phyloP scores from a whole-genome alignment of 129 eudicot genomes.

The Sambucus nigra region DNA sequence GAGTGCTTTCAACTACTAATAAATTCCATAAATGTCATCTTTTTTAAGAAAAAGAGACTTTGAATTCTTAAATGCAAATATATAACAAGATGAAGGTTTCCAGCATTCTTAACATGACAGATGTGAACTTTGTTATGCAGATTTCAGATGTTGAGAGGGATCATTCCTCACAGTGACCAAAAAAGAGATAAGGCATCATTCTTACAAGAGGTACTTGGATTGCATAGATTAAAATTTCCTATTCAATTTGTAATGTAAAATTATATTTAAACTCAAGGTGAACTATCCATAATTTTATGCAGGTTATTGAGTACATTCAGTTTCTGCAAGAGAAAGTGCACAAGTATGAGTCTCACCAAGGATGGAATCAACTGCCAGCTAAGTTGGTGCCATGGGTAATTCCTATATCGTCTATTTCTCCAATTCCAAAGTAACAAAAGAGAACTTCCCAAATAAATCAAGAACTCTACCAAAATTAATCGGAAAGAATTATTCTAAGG shows the following conservation, averaged over 20 bases:
- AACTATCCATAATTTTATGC: background rate
- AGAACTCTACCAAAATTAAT: too few relatives aligned
- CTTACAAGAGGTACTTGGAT: conserved; percentile 53
- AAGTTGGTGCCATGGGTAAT: conserved; percentile 45
- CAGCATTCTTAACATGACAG: too few relatives aligned
- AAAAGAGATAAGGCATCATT: conserved; percentile 98
- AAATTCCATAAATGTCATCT: too few relatives aligned
- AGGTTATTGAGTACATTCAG: conserved; percentile 91
- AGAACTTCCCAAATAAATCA: too few relatives aligned
- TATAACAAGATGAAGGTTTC: too few relatives aligned
- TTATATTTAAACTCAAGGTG: background rate
- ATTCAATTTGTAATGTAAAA: background rate
- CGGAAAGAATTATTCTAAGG: too few relatives aligned
- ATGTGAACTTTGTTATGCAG: conserved; percentile 27
- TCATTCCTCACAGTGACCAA: conserved; percentile 82
- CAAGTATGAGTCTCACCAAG: conserved; percentile 56
- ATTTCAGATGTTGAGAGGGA: conserved; percentile 83
- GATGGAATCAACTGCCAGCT: conserved; percentile 48
- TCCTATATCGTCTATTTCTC: background rate
- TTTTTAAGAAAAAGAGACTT: too few relatives aligned
- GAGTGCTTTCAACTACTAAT: too few relatives aligned
- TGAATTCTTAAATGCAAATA: too few relatives aligned
- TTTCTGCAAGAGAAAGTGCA: conserved; percentile 84
- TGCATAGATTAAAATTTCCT: background rate
- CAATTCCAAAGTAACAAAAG: too few relatives aligned